These are phyloP conservation scores for Licmophora abbreviata DNA, from an alignment of 108 stramenopile genomes.

Conservation along the genomic window DNA sequence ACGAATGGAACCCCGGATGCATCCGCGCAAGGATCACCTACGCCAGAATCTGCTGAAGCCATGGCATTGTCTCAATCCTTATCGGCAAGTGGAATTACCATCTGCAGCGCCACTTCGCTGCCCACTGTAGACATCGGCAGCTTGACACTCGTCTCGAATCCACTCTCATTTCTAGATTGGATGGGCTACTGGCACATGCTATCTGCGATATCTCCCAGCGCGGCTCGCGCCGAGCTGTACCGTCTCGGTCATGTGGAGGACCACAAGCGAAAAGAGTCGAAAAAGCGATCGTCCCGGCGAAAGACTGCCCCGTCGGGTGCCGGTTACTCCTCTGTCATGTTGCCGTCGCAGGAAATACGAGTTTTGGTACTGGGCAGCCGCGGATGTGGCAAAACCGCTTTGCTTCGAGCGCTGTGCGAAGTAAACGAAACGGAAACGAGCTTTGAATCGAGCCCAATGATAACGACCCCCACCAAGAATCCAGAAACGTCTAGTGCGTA, in stretches of 20 bases:
- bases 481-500: conserved; percentile 24
- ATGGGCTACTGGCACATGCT: conserved; percentile 76
- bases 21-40: not conserved
- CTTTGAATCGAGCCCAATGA: not conserved
- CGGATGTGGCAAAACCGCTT: conserved; percentile 31
- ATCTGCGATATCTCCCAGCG: conserved; percentile 50
- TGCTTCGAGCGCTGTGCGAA: conserved; percentile 28
- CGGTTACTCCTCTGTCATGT: conserved; percentile 8
- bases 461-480: conserved; percentile 11
- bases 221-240: conserved; percentile 55
- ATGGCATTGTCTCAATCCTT: conserved; percentile 24
- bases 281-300: conserved; percentile 6
- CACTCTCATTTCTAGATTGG: conserved; percentile 63
- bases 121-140: conserved; percentile 41
- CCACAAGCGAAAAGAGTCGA: conserved; percentile 4
- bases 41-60: not conserved
- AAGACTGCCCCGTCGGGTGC: not conserved
- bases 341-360: conserved; percentile 46
- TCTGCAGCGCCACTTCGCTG: conserved; percentile 51
- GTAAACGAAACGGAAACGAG: conserved; percentile 6
- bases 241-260: conserved; percentile 53
- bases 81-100: conserved; percentile 68
- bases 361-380: conserved; percentile 55
- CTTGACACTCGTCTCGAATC: conserved; percentile 15
- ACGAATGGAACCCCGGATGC: conserved; percentile 8